Percentiles rank a stretch among this genome's conserved stretches.
Conservation (phyloP, 164 flowering plant species). For the Brasenia schreberi region DNA sequence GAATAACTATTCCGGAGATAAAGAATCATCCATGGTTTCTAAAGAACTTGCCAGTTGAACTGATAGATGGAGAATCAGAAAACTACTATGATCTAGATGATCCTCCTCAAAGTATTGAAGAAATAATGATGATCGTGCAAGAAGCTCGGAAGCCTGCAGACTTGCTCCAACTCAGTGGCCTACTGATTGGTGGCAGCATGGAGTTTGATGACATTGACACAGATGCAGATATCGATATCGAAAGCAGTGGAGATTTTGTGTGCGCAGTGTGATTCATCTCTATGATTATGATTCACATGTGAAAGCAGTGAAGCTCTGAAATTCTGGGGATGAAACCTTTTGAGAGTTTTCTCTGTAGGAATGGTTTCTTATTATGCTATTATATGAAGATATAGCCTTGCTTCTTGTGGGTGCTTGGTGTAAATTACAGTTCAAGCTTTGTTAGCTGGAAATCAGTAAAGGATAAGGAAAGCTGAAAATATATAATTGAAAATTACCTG, state of each 20-base stretch:
- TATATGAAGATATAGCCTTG: not conserved
- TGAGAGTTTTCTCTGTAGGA: not conserved
- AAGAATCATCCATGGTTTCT: slow-evolving; percentile 71
- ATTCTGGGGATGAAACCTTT: not conserved
- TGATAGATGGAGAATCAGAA: slow-evolving; percentile 36
- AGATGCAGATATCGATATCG: slow-evolving; percentile 62
- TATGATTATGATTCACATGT: not conserved
- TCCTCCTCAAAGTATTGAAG: slow-evolving; percentile 50
- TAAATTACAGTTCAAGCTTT: not conserved
- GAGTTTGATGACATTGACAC: slow-evolving; percentile 63
- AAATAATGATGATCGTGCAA: slow-evolving; percentile 44
- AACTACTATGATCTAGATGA: slow-evolving; percentile 14
- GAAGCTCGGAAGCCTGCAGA: slow-evolving; percentile 52
- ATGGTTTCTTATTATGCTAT: not conserved
- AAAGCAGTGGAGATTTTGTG: slow-evolving; percentile 68
- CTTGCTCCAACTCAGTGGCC: slow-evolving; percentile 23
- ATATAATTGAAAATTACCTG: not conserved
- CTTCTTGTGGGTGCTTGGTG: not conserved
- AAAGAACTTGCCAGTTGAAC: slow-evolving; percentile 54
- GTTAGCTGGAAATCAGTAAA: no score
- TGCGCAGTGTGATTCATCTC: slow-evolving; percentile 32
- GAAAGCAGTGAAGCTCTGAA: not conserved
- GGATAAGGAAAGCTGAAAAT: no score
- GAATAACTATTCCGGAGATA: slow-evolving; percentile 66
- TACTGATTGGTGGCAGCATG: slow-evolving; percentile 42